Percentiles rank a stretch among this genome's conserved stretches.
phyloP scores from a whole-genome alignment of 305 asterid genomes.

The Coffea humblotiana region DNA sequence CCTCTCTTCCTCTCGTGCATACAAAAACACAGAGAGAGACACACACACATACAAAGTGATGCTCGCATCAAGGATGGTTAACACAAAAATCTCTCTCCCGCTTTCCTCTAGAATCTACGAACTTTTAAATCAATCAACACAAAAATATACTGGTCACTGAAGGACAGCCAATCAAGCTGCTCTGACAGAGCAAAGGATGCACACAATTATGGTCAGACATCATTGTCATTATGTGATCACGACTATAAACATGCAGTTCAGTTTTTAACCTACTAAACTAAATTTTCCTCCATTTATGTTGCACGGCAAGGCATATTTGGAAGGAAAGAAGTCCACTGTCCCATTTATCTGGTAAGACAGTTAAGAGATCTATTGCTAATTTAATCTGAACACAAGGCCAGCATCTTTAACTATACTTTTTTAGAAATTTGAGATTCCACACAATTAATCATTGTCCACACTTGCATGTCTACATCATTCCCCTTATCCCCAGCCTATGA shows the following conservation, averaged over 20 bases:
- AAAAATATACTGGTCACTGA: background rate
- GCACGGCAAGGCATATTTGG: background rate
- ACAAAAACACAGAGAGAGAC: background rate
- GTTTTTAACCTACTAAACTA: background rate
- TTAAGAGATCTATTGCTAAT: constrained; percentile 2
- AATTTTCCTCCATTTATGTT: background rate
- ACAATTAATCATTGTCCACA: background rate
- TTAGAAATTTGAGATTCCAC: background rate
- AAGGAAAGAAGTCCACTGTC: background rate
- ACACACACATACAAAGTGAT: background rate
- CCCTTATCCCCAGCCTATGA: background rate
- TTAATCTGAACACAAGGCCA: background rate
- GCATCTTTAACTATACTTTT: background rate
- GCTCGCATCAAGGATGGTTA: too few relatives aligned
- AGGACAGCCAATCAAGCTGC: background rate
- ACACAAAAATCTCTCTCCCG: background rate
- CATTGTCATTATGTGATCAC: background rate
- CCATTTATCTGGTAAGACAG: background rate
- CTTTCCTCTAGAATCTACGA: background rate
- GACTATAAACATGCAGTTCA: background rate
- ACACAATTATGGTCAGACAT: background rate
- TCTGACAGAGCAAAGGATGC: background rate
- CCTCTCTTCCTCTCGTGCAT: too few relatives aligned
- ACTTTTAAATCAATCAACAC: background rate
- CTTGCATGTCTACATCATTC: background rate